These are phyloP conservation scores for Ceratopteris richardii DNA, from an alignment of 75 land plant genomes.

Conservation along the genomic window DNA sequence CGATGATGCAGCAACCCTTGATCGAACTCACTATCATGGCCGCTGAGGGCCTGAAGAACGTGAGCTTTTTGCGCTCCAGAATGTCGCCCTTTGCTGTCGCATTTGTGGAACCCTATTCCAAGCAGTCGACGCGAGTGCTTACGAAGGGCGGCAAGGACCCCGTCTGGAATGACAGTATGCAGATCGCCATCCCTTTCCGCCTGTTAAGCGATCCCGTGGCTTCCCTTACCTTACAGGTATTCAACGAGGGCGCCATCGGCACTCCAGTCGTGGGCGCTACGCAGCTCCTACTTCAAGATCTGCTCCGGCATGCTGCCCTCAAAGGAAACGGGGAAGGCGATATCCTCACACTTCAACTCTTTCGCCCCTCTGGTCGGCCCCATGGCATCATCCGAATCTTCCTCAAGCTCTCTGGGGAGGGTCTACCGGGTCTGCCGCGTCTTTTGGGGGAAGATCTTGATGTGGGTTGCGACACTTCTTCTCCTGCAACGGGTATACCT, in stretches of 20 bases:
- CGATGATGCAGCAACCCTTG: neutral
- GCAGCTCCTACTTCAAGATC: slow-evolving; percentile 22
- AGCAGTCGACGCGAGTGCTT: slow-evolving; percentile 18
- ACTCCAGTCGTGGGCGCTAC: slow-evolving; percentile 19
- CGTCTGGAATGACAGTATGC: slow-evolving; percentile 27
- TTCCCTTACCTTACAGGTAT: slow-evolving; percentile 23
- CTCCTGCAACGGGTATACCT: no score
- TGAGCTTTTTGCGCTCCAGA: slow-evolving; percentile 18
- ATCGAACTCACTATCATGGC: slow-evolving; percentile 31
- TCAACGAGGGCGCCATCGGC: slow-evolving; percentile 11
- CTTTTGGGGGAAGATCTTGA: no score
- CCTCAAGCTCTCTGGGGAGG: neutral
- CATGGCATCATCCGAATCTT: slow-evolving; percentile 30
- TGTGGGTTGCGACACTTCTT: no score
- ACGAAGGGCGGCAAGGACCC: slow-evolving; percentile 27
- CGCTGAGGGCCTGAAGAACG: slow-evolving; percentile 32
- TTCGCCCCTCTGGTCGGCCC: slow-evolving; percentile 28
- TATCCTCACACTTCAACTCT: slow-evolving; percentile 24
- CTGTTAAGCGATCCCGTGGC: slow-evolving; percentile 6
- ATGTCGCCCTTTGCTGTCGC: slow-evolving; percentile 27
- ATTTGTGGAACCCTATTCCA: slow-evolving; percentile 19
- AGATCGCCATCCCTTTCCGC: slow-evolving; percentile 8
- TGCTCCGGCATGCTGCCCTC: slow-evolving; percentile 7
- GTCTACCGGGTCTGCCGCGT: neutral
- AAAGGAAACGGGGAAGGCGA: slow-evolving; percentile 12